A percentile compares a stretch with the other conserved stretches of the same genome.
Evolutionary conservation across 805 yeast genomes (phyloP).

Genomic region (Barnettozyma sucrosica): DNA sequence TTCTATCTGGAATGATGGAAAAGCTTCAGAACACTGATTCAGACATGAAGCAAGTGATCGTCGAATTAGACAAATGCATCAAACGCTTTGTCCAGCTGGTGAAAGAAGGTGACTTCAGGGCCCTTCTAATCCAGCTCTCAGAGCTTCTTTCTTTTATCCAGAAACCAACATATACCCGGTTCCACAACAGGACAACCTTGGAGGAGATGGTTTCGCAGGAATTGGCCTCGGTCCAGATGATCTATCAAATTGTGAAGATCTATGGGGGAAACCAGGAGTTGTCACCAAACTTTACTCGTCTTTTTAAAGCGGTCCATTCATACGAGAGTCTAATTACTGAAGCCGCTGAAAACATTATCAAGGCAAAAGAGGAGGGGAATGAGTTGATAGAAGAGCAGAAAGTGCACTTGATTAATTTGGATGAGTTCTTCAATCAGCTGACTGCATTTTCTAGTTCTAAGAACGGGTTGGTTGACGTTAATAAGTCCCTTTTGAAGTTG

Average conservation of each 20-base stretch:
- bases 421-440: not conserved
- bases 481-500: not conserved
- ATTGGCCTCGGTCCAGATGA: not conserved
- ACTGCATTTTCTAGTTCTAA: not conserved
- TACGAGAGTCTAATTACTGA: not conserved
- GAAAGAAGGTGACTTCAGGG: conserved; percentile 2
- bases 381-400: not conserved
- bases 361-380: not conserved
- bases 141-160: not conserved
- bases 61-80: not conserved
- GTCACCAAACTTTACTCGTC: not conserved
- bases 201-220: not conserved
- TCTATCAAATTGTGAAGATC: not conserved
- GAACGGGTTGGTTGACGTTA: not conserved
- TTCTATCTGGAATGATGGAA: not conserved
- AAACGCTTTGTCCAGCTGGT: not conserved
- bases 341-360: not conserved
- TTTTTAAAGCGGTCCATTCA: not conserved
- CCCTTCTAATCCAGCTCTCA: not conserved
- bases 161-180: not conserved
- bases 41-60: not conserved
- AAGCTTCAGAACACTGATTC: not conserved
- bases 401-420: not conserved
- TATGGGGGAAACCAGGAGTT: not conserved
- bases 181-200: conserved; percentile 1